Conservation (phyloP, 257 asterid genomes). For the Gentiana dahurica region DNA sequence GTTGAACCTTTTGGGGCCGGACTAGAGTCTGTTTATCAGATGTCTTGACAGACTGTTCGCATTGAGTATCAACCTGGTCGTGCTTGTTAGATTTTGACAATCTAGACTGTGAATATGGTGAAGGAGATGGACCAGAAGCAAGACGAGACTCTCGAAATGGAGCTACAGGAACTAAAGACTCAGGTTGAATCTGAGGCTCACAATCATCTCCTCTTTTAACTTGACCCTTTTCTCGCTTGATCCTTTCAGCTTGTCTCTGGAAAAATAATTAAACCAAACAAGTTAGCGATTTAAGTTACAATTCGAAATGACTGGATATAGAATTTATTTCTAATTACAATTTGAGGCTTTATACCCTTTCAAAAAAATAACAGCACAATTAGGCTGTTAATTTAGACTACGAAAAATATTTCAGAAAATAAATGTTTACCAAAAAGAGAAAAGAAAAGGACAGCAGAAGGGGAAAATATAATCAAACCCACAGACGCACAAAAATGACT, state of each 20-base stretch:
- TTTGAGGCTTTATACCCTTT: neutral
- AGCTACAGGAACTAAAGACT: constrained; percentile 55
- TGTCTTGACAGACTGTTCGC: constrained; percentile 23
- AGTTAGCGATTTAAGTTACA: neutral
- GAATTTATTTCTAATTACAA: neutral
- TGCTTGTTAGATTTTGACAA: constrained; percentile 14
- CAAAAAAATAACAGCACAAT: neutral
- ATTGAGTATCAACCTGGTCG: constrained; percentile 35
- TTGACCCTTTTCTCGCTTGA: constrained; percentile 52
- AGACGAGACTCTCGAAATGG: constrained; percentile 75
- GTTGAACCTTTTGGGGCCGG: constrained; percentile 54
- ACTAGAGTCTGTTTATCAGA: constrained; percentile 17
- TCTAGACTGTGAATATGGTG: constrained; percentile 57
- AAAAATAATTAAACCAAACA: too few species aligned
- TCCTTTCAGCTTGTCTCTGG: constrained; percentile 65
- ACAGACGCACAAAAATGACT: neutral
- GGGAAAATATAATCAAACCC: too few species aligned
- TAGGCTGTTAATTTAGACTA: neutral
- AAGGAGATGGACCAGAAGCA: constrained; percentile 78
- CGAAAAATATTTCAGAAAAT: neutral
- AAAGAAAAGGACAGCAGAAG: too few species aligned
- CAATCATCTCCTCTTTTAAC: constrained; percentile 62
- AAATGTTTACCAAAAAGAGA: neutral
- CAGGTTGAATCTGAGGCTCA: constrained; percentile 42
- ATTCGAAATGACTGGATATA: constrained; percentile 5